These are phyloP conservation scores for Thozetella sp. DNA, from an alignment of 495 filamentous ascomycete species.

Conservation along the genomic window DNA sequence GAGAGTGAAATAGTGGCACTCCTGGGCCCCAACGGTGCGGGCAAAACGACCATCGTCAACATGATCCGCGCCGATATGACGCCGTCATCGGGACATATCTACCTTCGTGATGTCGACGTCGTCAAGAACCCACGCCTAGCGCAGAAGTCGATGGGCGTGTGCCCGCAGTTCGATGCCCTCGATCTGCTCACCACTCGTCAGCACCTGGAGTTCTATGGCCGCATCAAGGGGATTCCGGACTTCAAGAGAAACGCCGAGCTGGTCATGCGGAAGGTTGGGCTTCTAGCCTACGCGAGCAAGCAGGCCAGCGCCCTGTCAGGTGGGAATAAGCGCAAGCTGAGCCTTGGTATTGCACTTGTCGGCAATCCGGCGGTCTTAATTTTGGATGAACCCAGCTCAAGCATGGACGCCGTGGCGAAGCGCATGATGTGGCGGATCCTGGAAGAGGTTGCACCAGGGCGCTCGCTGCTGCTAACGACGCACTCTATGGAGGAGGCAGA, in stretches of 20 bases:
- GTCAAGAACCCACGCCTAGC: constrained; percentile 60
- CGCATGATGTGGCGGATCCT: constrained; percentile 73
- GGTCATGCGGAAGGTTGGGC: constrained; percentile 30
- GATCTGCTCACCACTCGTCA: constrained; percentile 71
- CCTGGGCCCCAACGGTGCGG: constrained; percentile 83
- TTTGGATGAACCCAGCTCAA: constrained; percentile 67
- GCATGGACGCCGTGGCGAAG: constrained; percentile 72
- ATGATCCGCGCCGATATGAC: constrained; percentile 77
- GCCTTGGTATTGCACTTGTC: constrained; percentile 75
- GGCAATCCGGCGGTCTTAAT: constrained; percentile 74
- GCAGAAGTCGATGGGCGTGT: constrained; percentile 69
- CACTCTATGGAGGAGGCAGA: constrained; percentile 80
- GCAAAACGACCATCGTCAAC: constrained; percentile 80
- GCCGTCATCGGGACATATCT: constrained; percentile 59
- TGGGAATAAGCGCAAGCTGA: constrained; percentile 71
- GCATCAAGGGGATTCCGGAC: constrained; percentile 62
- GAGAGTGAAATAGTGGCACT: constrained; percentile 78
- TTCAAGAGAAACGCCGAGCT: constrained; percentile 60
- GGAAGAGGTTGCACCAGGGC: constrained; percentile 54
- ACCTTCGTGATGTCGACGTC: constrained; percentile 72
- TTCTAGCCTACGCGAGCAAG: not conserved
- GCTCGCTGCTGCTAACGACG: constrained; percentile 66
- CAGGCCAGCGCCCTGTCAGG: constrained; percentile 64
- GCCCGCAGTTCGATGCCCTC: constrained; percentile 67
- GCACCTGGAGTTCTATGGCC: constrained; percentile 74